Conservation (phyloP, 768 basidiomycete species). For the Kondoa malvinella region DNA sequence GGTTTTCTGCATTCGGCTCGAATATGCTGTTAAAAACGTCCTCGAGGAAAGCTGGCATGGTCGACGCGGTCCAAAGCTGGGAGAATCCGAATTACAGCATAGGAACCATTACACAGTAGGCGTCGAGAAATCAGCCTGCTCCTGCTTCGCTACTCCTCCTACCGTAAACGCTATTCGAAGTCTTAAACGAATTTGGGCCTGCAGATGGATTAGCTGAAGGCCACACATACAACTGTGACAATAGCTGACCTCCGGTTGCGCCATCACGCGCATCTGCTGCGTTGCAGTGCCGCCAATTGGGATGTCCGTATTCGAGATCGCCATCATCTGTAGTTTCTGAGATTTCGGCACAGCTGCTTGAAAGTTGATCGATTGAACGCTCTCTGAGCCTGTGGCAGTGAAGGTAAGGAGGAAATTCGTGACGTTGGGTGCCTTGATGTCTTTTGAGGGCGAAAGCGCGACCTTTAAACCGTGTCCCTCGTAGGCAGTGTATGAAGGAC, state of each 20-base stretch:
- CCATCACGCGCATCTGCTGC: constrained; percentile 83
- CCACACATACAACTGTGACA: background rate
- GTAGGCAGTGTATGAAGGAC: constrained; percentile 67
- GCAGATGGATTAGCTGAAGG: constrained; percentile 10
- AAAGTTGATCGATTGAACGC: constrained; percentile 57
- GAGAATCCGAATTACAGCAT: no score
- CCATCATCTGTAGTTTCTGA: constrained; percentile 95
- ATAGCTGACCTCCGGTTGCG: constrained; percentile 37
- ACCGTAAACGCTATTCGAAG: constrained; percentile 64
- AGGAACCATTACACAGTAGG: no score
- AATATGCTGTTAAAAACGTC: no score
- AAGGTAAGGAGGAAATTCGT: constrained; percentile 82
- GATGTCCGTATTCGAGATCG: constrained; percentile 77
- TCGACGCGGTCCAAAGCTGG: no score
- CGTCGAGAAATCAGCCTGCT: constrained; percentile 86
- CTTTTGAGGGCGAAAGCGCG: constrained; percentile 72
- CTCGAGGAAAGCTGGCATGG: no score
- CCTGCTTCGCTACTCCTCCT: constrained; percentile 55
- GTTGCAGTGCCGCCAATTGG: constrained; percentile 66
- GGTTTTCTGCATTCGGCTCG: no score
- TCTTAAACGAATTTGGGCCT: constrained; percentile 71
- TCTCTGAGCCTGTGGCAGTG: constrained; percentile 44
- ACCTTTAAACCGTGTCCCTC: constrained; percentile 80
- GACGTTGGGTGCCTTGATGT: constrained; percentile 61
- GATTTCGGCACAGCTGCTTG: constrained; percentile 97